phyloP scores from a whole-genome alignment of 345 rosid species.

The Bruguiera sexangula region DNA sequence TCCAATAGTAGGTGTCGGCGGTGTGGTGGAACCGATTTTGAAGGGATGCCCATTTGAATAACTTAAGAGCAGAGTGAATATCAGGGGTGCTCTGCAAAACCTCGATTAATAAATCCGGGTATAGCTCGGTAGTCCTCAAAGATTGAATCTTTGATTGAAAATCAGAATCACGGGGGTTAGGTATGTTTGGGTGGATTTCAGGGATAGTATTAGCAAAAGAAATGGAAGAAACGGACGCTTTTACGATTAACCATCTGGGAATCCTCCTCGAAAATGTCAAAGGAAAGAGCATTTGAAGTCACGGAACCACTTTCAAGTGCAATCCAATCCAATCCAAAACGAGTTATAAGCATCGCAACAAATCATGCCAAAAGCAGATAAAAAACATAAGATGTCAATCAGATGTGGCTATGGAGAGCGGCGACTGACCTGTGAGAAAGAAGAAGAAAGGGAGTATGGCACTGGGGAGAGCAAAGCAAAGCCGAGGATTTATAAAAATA shows the following conservation, averaged over 20 bases:
- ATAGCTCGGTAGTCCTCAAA: conserved; percentile 31
- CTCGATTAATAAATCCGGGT: conserved; percentile 38
- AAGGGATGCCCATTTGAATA: conserved; percentile 52
- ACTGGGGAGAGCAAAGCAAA: too few species aligned
- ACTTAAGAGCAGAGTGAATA: conserved; percentile 37
- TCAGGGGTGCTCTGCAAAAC: conserved; percentile 40
- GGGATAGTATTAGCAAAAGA: conserved; percentile 22
- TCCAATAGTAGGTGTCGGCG: conserved; percentile 39
- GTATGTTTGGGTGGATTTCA: conserved; percentile 17
- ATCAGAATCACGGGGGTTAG: conserved; percentile 16
- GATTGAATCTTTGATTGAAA: conserved; percentile 35
- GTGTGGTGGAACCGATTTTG: conserved; percentile 45
- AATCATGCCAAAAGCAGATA: conserved; percentile 3
- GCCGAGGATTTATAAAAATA: background rate
- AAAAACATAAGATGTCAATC: background rate
- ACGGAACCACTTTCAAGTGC: background rate
- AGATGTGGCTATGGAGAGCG: background rate
- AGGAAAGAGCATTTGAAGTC: conserved; percentile 22
- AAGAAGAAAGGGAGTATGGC: background rate
- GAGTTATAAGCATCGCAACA: background rate
- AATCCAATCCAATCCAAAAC: background rate
- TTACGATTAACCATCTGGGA: conserved; percentile 25
- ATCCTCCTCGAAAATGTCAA: conserved; percentile 28
- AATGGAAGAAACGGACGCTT: conserved; percentile 29
- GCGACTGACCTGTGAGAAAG: conserved; percentile 20